Evolutionary conservation across 2,329 filamentous ascomycete species (phyloP).

Genomic region (Cytospora chrysosperma): DNA sequence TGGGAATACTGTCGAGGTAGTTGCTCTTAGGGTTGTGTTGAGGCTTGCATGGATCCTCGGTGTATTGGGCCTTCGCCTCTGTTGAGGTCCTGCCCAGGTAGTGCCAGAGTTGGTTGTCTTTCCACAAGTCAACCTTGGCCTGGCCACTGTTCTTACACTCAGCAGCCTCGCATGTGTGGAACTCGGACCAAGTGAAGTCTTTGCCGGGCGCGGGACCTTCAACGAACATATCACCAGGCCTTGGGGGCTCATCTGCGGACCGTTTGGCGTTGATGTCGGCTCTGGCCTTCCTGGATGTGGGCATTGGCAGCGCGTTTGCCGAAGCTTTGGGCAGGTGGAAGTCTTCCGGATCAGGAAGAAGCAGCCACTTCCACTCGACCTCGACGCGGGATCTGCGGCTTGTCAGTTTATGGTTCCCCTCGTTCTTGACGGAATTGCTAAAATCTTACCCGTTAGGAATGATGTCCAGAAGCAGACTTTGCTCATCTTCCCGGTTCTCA

Average conservation of each 20-base stretch:
- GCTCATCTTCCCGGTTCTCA: constrained; percentile 76
- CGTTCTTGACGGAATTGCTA: background rate
- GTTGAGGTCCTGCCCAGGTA: constrained; percentile 86
- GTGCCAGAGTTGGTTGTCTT: constrained; percentile 78
- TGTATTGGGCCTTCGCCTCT: constrained; percentile 88
- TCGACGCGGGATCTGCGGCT: constrained; percentile 66
- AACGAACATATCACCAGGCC: constrained; percentile 66
- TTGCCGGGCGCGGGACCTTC: constrained; percentile 38
- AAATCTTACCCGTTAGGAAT: constrained; percentile 75
- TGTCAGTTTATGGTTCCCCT: constrained; percentile 39
- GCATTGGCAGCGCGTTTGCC: constrained; percentile 68
- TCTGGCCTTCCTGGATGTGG: constrained; percentile 59
- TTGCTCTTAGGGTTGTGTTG: constrained; percentile 67
- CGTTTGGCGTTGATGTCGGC: constrained; percentile 68
- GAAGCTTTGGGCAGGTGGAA: constrained; percentile 74
- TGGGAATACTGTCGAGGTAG: constrained; percentile 68
- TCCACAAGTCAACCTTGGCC: constrained; percentile 68
- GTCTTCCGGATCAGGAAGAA: constrained; percentile 69
- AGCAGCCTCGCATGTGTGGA: constrained; percentile 59
- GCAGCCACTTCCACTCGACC: constrained; percentile 81
- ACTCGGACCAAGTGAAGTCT: constrained; percentile 74
- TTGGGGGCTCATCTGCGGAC: constrained; percentile 59
- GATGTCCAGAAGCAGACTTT: constrained; percentile 75
- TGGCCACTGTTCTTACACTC: constrained; percentile 53
- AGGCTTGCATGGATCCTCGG: constrained; percentile 65